Base-by-base conservation (phyloP, 2,329 filamentous ascomycete species). In the Magnaporthiopsis rhizophila region DNA sequence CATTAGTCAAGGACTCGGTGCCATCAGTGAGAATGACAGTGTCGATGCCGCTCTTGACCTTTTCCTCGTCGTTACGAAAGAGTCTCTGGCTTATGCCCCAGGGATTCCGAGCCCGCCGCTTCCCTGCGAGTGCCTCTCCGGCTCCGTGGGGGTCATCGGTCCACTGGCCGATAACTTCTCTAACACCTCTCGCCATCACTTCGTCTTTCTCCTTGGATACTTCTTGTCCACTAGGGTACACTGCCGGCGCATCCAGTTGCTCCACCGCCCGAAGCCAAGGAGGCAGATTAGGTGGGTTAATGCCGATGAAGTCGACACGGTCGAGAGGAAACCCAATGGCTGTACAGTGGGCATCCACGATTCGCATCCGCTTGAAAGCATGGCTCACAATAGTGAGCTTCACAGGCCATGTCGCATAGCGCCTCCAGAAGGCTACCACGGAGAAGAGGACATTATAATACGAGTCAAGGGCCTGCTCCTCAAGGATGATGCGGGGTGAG, bases 381-480 rank as follows among this genome's bases (percentile, higher is more conserved):
- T 91, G 88, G 68, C 86, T 88, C 57, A 92, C 78, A 26, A 92
- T 78, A 24, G 85, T 89, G 21, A 92, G 71, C 6, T 74, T 76
- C 1, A 64, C 62, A 0, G 89, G 89, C 81, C 87, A 91, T 12
- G 45, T 45, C 3, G 50, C 34, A 21, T 45, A 50, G 8, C 73
- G 69, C 3, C 80, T 78, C 67, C 89, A 79, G 70, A 85, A 86
- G 50, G 76, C 72, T 21, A 80, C 69, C 3, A 96, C 78, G 15
- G 89, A 89, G 73, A 93, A 92, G 21, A 96, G 76, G 6, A 97
- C 77, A 72, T 97, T 97, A 72, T 92, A 88, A 71, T 91, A 94
- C 1, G 89, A 94, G 74, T 97, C 93, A 1, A 94, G 86, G 0
- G 93, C 91, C 64, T 84, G 81, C 11, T 87, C 83, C 72, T 97